phyloP scores from a whole-genome alignment of 1,284 basidiomycete genomes.

The Microbotryomycetes sp. region DNA sequence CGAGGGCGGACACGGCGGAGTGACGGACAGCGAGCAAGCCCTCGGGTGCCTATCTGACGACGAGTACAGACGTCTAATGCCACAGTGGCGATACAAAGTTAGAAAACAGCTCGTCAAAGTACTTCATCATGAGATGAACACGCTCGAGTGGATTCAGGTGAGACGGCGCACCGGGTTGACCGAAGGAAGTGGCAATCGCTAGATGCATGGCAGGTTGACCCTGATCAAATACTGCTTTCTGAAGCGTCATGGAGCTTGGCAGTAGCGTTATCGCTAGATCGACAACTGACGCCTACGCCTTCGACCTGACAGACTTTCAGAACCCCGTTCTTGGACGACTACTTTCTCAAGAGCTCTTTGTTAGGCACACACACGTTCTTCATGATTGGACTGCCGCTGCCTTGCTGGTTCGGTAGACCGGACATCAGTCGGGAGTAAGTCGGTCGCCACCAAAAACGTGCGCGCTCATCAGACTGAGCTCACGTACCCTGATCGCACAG shows the following conservation, averaged over 20 bases:
- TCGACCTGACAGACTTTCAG: slow-evolving; percentile 46
- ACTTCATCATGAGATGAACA: background rate
- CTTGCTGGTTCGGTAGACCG: slow-evolving; percentile 78
- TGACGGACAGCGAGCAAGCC: background rate
- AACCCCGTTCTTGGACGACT: slow-evolving; percentile 66
- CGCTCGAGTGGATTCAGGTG: background rate
- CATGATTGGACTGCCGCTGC: slow-evolving; percentile 74
- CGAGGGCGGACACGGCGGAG: background rate
- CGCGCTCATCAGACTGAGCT: background rate
- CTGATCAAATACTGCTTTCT: no score
- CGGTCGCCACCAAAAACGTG: background rate
- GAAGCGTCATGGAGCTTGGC: no score
- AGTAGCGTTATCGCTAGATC: no score
- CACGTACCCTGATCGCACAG: slow-evolving; percentile 37
- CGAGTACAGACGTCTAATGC: background rate
- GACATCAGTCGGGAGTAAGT: slow-evolving; percentile 66
- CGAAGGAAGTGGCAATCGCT: no score
- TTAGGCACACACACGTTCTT: slow-evolving; percentile 81
- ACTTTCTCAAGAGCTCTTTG: slow-evolving; percentile 83
- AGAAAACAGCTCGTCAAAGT: background rate
- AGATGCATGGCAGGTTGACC: no score
- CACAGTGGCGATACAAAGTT: background rate
- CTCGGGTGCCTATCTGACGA: background rate
- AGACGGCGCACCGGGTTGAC: no score
- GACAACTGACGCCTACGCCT: background rate